Evolutionary conservation across 78 protist genomes (phyloP).

Genomic region (Dictyostelium purpureum): DNA sequence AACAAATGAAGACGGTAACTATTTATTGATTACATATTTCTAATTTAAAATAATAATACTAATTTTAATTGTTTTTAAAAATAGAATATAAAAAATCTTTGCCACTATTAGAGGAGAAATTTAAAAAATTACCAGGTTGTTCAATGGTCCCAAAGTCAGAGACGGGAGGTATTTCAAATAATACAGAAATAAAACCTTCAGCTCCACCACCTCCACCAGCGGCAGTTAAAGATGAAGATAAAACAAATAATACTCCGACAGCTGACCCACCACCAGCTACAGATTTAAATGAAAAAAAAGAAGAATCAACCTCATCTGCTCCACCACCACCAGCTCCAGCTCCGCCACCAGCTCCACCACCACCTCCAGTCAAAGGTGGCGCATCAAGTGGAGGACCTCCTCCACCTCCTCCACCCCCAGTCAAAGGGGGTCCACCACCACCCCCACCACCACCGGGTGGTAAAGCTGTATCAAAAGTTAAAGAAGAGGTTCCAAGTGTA

Average conservation of each 20-base stretch:
- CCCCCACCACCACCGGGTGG: conserved; percentile 42
- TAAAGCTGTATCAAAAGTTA: neutral
- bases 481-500: conserved; percentile 29
- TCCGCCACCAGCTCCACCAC: neutral
- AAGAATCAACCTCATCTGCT: neutral
- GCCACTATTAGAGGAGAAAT: neutral
- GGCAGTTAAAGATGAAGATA: neutral
- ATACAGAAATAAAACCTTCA: neutral
- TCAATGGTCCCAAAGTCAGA: neutral
- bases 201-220: neutral
- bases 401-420: conserved; percentile 31
- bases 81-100: conserved; percentile 14
- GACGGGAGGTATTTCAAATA: neutral
- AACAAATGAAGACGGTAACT: neutral
- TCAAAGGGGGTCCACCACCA: conserved; percentile 30
- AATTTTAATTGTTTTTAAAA: neutral
- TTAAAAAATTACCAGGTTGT: neutral
- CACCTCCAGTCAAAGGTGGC: neutral
- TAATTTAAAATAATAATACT: neutral
- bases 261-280: neutral
- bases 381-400: neutral
- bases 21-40: neutral
- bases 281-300: neutral
- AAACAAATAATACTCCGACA: neutral
- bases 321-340: neutral